Base-by-base conservation (phyloP, 345 rosid species). In the Erysimum cheiranthoides region DNA sequence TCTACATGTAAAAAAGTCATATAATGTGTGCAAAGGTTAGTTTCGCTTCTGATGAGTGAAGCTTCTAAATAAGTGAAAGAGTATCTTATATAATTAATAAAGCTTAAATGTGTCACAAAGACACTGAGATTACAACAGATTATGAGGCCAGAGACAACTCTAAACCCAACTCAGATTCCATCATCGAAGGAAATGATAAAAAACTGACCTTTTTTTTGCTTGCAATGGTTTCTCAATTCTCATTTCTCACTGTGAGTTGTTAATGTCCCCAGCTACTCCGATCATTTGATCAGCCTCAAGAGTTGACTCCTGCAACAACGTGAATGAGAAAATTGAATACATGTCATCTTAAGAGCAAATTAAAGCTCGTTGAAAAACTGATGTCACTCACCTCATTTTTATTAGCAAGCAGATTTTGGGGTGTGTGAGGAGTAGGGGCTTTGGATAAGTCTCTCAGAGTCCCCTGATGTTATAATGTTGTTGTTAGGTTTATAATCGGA, bases 361-460 rank as follows among this genome's bases (percentile, higher is more conserved):
- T 59, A 76, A 52, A 17, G n/a, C 30, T 43, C 18, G 30, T 30
- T 69, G 32, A 46, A 39, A 27, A 8, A 61, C 39, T 30, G 58
- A 31, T 8, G 40, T 54, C 8, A 38, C 86, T 87, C 53, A 85
- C 86, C 73, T 78, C 80, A 67, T 75, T 84, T 68, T 79, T 71
- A 59, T 73, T 78, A 18, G 74, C 59, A 52, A 75, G 71, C 66
- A 74, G 79, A 49, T 14, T 75, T 3, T 58, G 81, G 64, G 82
- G 74, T 54, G 71, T 52, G 64, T 74, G 84, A 17, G 59, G 67
- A 32, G 82, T 70, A 74, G 86, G 52, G 45, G 82, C 74, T 76
- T 82, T 85, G 57, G 89, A 81, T 49, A 87, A 80, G 79, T 82
- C 89, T 81, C 86, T 79, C 45, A 87, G 80, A 69, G 86, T 76